phyloP scores from a whole-genome alignment of 352 stramenopile species.

The Globisporangium spinosum region DNA sequence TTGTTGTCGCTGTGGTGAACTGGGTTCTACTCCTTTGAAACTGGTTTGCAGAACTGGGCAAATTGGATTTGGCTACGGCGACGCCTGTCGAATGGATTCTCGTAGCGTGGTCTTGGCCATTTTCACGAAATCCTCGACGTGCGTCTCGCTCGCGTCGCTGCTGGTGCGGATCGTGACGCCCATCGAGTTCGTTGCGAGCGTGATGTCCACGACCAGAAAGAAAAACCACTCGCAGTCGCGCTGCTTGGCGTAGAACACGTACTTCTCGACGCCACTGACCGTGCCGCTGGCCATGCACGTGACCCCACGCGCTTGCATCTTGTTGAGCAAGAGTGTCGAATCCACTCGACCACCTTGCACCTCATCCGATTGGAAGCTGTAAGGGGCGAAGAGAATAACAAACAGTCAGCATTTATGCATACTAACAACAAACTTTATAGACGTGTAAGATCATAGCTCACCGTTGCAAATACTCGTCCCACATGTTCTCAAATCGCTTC shows the following conservation, averaged over 20 bases:
- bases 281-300: slow-evolving; percentile 73
- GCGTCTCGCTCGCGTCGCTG: slow-evolving; percentile 38
- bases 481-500: slow-evolving; percentile 73
- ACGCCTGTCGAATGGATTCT: slow-evolving; percentile 16
- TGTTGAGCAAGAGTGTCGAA: slow-evolving; percentile 29
- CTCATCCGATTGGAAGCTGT: slow-evolving; percentile 32
- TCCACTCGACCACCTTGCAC: slow-evolving; percentile 20
- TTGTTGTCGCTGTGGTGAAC: neutral
- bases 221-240: slow-evolving; percentile 42
- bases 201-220: slow-evolving; percentile 49
- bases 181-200: slow-evolving; percentile 31
- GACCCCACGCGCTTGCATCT: slow-evolving; percentile 44
- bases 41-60: neutral
- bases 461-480: slow-evolving; percentile 71
- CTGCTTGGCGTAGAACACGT: slow-evolving; percentile 74
- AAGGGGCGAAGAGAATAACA: neutral
- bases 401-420: neutral
- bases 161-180: slow-evolving; percentile 44
- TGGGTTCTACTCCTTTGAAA: neutral
- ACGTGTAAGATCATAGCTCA: slow-evolving; percentile 21
- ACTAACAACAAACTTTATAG: neutral
- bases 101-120: slow-evolving; percentile 23
- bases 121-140: slow-evolving; percentile 45
- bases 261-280: slow-evolving; percentile 67
- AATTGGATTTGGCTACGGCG: neutral